A percentile compares a stretch with the other conserved stretches of the same genome.
Evolutionary conservation across 2,329 filamentous ascomycete species (phyloP).

Genomic region (Xylaria hypoxylon): DNA sequence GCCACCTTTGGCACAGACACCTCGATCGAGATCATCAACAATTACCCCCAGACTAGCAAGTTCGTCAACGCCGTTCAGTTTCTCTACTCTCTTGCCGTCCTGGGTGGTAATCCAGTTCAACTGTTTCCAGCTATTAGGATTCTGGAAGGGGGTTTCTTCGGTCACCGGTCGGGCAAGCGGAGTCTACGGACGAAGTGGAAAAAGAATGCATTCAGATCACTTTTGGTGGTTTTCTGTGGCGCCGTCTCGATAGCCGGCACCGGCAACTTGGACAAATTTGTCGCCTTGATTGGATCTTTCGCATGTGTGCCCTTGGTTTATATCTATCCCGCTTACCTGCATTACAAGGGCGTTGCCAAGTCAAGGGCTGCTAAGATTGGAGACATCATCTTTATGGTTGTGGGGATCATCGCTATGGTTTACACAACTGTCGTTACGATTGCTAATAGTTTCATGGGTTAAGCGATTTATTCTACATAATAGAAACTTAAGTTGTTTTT

Average conservation of each 20-base stretch:
- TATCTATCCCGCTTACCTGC: constrained; percentile 78
- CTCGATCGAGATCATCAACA: constrained; percentile 79
- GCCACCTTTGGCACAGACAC: constrained; percentile 77
- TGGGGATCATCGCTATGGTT: constrained; percentile 75
- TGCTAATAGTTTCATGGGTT: constrained; percentile 53
- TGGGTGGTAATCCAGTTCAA: constrained; percentile 80
- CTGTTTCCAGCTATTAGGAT: constrained; percentile 80
- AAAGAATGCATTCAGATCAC: constrained; percentile 75
- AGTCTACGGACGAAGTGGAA: constrained; percentile 76
- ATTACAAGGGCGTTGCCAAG: constrained; percentile 74
- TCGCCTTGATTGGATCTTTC: constrained; percentile 78
- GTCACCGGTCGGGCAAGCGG: constrained; percentile 75
- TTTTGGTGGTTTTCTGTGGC: constrained; percentile 68
- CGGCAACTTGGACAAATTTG: constrained; percentile 78
- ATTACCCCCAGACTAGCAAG: constrained; percentile 76
- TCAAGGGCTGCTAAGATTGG: constrained; percentile 65
- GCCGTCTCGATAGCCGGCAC: constrained; percentile 72
- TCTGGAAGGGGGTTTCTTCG: constrained; percentile 75
- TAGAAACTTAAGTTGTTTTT: background rate
- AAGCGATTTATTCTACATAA: constrained; percentile 16
- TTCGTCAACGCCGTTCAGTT: constrained; percentile 83
- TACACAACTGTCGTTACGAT: constrained; percentile 77
- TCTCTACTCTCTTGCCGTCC: constrained; percentile 77
- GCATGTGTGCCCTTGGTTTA: constrained; percentile 82
- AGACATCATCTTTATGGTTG: constrained; percentile 71